Base-by-base conservation (phyloP, 257 asterid species). In the Pogostemon cablin region DNA sequence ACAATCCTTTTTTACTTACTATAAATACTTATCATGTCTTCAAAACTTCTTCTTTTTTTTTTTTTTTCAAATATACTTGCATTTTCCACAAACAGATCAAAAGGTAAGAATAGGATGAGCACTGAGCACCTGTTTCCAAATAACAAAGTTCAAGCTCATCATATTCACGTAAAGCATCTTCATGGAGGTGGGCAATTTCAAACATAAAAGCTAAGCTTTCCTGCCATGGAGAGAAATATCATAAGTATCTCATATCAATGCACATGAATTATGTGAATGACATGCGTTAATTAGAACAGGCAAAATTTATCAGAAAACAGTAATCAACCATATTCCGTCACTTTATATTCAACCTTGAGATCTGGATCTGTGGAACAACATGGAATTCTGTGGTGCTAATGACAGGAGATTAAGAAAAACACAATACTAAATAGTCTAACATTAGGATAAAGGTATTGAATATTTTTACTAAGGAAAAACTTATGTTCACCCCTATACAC, bases 141-240 rank as follows among this genome's bases (percentile, higher is more conserved):
- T 95, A 95, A 82, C 99, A 91, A 81, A 95, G 99, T 81, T 95
- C 99, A 77, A 95, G 92, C 82, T 95, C 98, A 43, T 95, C 99
- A 70, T 91, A 95, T 84, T 95, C 99, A 83, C 98, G 98, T 67
- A 91, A 83, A 68, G 99, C 96, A 84, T 95, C 99, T 84, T 95
- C 99, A 76, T 91, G 92, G 72, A 91, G 96, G 87, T 85, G 91
- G 76, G 96, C 93, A 81, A 91, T 83, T 85, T 95, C 99, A 71
- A 95, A 95, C 99, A 95, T 95, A 82, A 86, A 95, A 61, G 99
- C 99, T 85, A 95, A 80, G 81, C 98, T 91, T 86, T 95, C 99
- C 98, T 95, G 88, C 73, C 71, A 77, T 66, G 25, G 39, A 76
- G 52, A 67, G 37, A 68, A 57, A 72, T 61, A 72, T 49, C 71